Evolutionary conservation across 179 eudicot genomes (phyloP), one percentile per base, ranked within the genome.

Genomic region (Gypsophila paniculata): DNA sequence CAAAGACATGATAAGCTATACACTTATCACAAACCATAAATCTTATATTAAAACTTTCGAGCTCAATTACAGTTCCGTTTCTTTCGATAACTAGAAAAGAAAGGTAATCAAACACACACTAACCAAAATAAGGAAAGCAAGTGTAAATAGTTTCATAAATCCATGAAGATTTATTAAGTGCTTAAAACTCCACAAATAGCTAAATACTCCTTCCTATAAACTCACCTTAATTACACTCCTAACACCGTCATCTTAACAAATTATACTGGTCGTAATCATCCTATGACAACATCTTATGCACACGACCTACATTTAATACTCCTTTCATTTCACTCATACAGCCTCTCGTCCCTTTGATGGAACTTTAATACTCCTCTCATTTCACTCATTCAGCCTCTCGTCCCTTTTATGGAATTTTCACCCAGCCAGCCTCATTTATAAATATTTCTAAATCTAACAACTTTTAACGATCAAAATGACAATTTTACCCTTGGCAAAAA

Each of bases 111-210:
- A 60, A 29, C 65, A 61, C 9, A 53, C 58, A 4, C 34, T 62
- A 51, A 51, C 52, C 29, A 36, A 70, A 72, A 75, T n/a, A 13
- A 78, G 52, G 59, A 19, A 54, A 67, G 59, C 73, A 34, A 73
- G 46, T 51, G 61, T 36, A 48, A 72, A 68, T 71, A 79, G 64
- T 77, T 62, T 61, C 80, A 72, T 61, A 65, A 78, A 79, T 49
- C 73, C 71, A 66, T 55, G 6, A 76, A 23, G 64, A 72, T 1
- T 8, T 22, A 55, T 6, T 21, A 66, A 26, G 34, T 1, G 8
- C 65, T 61, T 29, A n/a, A 10, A 68, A 32, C 19, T 22, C 22
- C 46, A 63, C 3, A 38, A 72, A 44, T 22, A 76, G 21, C 29
- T 61, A 61, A 61, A 61, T 13, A 58, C 29, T 23, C 29, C 29